Base-by-base conservation (phyloP, 768 basidiomycete genomes). In the Psilocybe cubensis region DNA sequence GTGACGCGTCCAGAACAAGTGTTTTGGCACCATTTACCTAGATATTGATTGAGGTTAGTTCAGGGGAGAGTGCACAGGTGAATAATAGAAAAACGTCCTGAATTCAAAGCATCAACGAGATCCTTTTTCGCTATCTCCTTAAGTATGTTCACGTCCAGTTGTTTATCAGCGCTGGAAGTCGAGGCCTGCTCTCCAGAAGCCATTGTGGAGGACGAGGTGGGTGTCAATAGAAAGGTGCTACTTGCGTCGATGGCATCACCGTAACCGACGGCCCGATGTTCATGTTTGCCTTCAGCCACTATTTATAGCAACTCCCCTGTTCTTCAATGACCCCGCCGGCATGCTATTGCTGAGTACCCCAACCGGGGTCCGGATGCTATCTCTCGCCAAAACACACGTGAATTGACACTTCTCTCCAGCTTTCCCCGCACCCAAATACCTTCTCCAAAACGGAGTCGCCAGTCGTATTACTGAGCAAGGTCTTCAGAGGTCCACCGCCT, bases 1-100 rank as follows among this genome's bases (percentile, higher is more conserved):
- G 76, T 2, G 87, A 80, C 3, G 91, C 79, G 66, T 98, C 94
- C 1, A 99, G 82, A n/a, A 98, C 92, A 25, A 99, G 85, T 0
- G 96, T 99, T 79, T 99, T 98, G 43, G 91, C 89, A 14, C 96
- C 96, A 72, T 90, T 92, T 8, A 94, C 89, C 92, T 94, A 59
- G 51, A n/a, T n/a, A n/a, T 56, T 60, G 31, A 47, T 51, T 17
- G 43, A n/a, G 49, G 49, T 54, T 57, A 62, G 52, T 58, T 57
- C 35, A 54, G 41, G 41, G 54, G 24, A 23, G 21, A 31, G 57
- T 28, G 45, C 44, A 31, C 41, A 33, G 52, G 27, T 51, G 40
- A 52, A 53, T 20, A 47, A 41, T 20, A 46, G 24, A 44, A 45
- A 47, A 51, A 74, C 77, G 29, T 64, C 89, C 92, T 38, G 92